Conservation (phyloP, 441 rosid species). For the Oxalis stricta region DNA sequence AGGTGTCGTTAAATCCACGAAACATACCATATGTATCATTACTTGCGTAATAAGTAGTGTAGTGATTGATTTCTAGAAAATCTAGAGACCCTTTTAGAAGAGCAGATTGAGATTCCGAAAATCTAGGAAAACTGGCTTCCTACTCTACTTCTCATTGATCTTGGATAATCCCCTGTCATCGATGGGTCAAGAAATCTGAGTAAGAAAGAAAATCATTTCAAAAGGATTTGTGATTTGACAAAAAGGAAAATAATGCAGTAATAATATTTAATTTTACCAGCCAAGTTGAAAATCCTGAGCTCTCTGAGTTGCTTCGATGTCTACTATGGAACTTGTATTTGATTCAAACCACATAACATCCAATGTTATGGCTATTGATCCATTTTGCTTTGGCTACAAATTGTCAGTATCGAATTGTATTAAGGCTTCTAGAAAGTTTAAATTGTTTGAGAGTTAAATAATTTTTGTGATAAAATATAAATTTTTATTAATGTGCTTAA, state of each 20-base stretch:
- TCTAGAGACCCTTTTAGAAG: slow-evolving; percentile 77
- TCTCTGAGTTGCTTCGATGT: slow-evolving; percentile 54
- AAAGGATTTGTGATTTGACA: too few species aligned
- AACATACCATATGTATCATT: slow-evolving; percentile 18
- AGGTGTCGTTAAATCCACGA: slow-evolving; percentile 39
- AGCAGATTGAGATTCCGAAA: slow-evolving; percentile 43
- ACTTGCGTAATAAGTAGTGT: slow-evolving; percentile 70
- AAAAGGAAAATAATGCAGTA: not conserved
- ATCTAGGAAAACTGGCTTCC: slow-evolving; percentile 58
- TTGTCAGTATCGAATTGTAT: too few species aligned
- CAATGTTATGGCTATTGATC: slow-evolving; percentile 45
- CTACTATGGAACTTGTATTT: slow-evolving; percentile 26
- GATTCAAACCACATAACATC: slow-evolving; percentile 65
- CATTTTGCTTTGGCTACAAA: slow-evolving; percentile 39
- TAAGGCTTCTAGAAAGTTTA: not conserved
- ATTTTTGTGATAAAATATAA: not conserved
- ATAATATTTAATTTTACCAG: slow-evolving; percentile 37
- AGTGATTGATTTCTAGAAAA: slow-evolving; percentile 91
- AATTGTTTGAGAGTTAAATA: not conserved
- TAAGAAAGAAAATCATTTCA: not conserved
- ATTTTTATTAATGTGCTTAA: too few species aligned
- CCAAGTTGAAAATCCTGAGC: slow-evolving; percentile 83
- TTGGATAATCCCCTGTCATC: slow-evolving; percentile 79
- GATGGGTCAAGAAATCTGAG: slow-evolving; percentile 83
- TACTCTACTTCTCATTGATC: slow-evolving; percentile 69